Evolutionary conservation across 1,284 basidiomycete genomes (phyloP).

Genomic region (Microbotryum silenes-acaulis): DNA sequence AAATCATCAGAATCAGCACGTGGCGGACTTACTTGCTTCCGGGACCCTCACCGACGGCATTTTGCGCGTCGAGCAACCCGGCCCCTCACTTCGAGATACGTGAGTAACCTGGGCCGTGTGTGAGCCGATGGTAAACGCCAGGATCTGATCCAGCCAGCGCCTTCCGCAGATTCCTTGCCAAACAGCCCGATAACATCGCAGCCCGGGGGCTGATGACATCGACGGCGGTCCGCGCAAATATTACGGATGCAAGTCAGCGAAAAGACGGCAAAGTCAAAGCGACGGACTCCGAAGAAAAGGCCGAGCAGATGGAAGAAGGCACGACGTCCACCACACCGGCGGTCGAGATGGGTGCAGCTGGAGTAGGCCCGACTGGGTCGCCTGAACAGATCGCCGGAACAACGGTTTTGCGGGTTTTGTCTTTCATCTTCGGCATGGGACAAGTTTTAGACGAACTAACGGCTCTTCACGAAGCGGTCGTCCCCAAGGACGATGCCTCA

Average conservation of each 20-base stretch:
- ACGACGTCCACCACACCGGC: background rate
- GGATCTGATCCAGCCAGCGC: background rate
- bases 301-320: background rate
- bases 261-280: background rate
- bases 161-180: background rate
- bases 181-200: background rate
- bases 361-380: no score
- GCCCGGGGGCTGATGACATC: background rate
- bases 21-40: background rate
- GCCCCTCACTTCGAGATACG: conserved; percentile 2
- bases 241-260: background rate
- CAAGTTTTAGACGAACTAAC: conserved; percentile 35
- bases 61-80: conserved; percentile 3
- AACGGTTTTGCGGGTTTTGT: conserved; percentile 37
- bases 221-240: background rate
- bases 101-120: background rate
- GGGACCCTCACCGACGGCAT: conserved; percentile 2
- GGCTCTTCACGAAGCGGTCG: conserved; percentile 32
- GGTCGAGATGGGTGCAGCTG: no score
- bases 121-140: no score
- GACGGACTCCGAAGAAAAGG: background rate
- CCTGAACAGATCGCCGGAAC: background rate
- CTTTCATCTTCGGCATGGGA: conserved; percentile 35
- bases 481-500: conserved; percentile 10
- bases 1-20: background rate